phyloP scores from a whole-genome alignment of 805 yeast species.

The Blastobotrys chiropterorum region DNA sequence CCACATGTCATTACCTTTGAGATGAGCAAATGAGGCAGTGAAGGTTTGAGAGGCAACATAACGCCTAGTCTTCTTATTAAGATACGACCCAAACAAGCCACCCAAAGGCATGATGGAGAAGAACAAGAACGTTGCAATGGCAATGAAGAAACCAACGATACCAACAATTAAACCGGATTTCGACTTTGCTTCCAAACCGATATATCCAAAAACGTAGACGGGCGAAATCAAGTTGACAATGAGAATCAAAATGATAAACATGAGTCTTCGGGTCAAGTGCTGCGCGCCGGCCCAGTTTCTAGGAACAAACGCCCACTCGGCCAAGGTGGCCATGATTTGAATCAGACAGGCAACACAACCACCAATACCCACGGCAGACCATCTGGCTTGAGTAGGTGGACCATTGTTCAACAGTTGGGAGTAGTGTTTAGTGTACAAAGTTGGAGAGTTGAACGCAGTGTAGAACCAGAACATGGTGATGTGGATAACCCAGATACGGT shows the following conservation, averaged over 20 bases:
- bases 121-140: conserved; percentile 77
- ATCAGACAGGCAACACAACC: conserved; percentile 80
- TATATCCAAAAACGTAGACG: conserved; percentile 41
- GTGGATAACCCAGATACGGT: conserved; percentile 97
- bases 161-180: conserved; percentile 50
- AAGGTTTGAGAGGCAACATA: conserved; percentile 91
- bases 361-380: conserved; percentile 91
- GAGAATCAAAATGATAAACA: conserved; percentile 61
- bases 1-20: conserved; percentile 88
- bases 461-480: conserved; percentile 90
- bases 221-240: conserved; percentile 46
- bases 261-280: conserved; percentile 80
- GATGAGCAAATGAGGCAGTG: conserved; percentile 83
- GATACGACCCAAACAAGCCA: conserved; percentile 82
- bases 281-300: conserved; percentile 99
- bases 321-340: conserved; percentile 79
- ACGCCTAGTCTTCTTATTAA: conserved; percentile 74
- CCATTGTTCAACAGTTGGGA: conserved; percentile 74
- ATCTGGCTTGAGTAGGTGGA: conserved; percentile 84
- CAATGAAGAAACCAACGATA: conserved; percentile 83
- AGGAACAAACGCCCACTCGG: conserved; percentile 95
- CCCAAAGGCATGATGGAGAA: conserved; percentile 94
- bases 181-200: conserved; percentile 34
- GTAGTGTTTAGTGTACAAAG: conserved; percentile 83
- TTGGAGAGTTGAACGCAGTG: conserved; percentile 85